phyloP scores from a whole-genome alignment of 2,329 filamentous ascomycete species.

The Penicillium rolfsii region DNA sequence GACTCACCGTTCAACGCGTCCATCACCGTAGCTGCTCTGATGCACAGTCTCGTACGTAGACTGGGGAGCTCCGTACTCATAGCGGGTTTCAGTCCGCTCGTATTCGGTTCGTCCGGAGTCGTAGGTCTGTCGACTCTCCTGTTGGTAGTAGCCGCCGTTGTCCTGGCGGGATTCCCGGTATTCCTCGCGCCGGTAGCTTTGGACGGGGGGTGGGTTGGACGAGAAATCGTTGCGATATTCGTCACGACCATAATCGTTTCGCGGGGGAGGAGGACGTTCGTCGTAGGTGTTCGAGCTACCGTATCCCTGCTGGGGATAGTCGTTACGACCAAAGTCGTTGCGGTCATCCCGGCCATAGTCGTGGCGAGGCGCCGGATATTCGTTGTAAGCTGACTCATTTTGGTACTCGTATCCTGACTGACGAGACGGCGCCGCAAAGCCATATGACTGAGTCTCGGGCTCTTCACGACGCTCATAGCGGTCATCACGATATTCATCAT shows the following conservation, averaged over 20 bases:
- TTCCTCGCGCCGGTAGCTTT: conserved; percentile 24
- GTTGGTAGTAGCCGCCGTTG: conserved; percentile 21
- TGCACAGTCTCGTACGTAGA: conserved; percentile 20
- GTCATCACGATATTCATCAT: conserved; percentile 15
- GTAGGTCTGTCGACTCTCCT: conserved; percentile 25
- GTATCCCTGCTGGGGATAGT: conserved; percentile 6
- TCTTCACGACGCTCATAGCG: conserved; percentile 15
- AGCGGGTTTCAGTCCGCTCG: conserved; percentile 21
- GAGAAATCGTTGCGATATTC: conserved; percentile 14
- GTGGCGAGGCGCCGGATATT: conserved; percentile 6
- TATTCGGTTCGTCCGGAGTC: conserved; percentile 22
- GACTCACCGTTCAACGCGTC: conserved; percentile 30
- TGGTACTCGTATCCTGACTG: conserved; percentile 24
- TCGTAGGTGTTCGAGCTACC: conserved; percentile 16
- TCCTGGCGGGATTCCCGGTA: conserved; percentile 20
- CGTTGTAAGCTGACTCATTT: conserved; percentile 22
- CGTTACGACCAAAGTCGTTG: conserved; percentile 1
- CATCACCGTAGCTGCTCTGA: conserved; percentile 16
- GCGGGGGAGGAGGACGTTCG: conserved; percentile 12
- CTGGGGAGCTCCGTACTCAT: conserved; percentile 23
- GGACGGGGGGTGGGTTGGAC: conserved; percentile 14
- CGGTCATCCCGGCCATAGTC: conserved; percentile 2
- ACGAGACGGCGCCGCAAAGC: conserved; percentile 5
- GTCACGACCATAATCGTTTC: conserved; percentile 8
- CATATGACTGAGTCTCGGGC: conserved; percentile 21